Percentiles rank a stretch among this genome's conserved stretches.
Conservation (phyloP, 2,329 filamentous ascomycete genomes). For the Remersonia thermophila region DNA sequence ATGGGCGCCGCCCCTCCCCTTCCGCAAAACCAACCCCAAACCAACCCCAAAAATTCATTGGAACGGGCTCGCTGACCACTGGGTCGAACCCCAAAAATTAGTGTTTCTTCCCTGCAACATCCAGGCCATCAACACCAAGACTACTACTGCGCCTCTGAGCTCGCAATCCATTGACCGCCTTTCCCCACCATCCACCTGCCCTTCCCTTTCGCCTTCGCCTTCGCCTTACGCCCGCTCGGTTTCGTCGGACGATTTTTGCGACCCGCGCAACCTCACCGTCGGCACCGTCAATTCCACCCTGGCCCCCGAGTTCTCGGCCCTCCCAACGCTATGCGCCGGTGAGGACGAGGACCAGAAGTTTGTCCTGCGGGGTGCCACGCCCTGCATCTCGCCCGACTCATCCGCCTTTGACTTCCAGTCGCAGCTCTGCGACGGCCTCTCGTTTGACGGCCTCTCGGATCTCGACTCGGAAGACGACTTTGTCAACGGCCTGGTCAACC, state of each 20-base stretch:
- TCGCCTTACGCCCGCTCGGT: conserved; percentile 63
- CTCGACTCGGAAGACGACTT: conserved; percentile 88
- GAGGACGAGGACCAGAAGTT: conserved; percentile 48
- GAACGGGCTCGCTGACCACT: no score
- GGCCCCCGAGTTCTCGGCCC: conserved; percentile 50
- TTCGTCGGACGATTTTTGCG: conserved; percentile 66
- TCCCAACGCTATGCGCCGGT: conserved; percentile 47
- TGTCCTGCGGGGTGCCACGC: conserved; percentile 34
- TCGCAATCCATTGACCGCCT: conserved; percentile 55
- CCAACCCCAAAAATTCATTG: no score
- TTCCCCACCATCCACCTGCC: conserved; percentile 65
- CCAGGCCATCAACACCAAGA: conserved; percentile 30
- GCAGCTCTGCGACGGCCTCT: conserved; percentile 47
- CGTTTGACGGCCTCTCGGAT: conserved; percentile 78
- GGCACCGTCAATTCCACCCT: conserved; percentile 38
- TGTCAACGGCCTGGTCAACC: conserved; percentile 59
- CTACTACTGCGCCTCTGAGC: conserved; percentile 53
- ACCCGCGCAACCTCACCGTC: conserved; percentile 80
- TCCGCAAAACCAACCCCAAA: no score
- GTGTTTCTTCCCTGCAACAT: conserved; percentile 35
- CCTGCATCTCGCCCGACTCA: conserved; percentile 23
- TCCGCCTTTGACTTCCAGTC: conserved; percentile 39
- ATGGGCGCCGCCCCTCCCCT: no score
- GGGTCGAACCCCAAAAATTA: conserved; percentile 20
- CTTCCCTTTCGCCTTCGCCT: conserved; percentile 78